Percentiles rank a stretch among this genome's conserved stretches.
Conservation (phyloP, 164 flowering plant species). For the Chimonanthus praecox region DNA sequence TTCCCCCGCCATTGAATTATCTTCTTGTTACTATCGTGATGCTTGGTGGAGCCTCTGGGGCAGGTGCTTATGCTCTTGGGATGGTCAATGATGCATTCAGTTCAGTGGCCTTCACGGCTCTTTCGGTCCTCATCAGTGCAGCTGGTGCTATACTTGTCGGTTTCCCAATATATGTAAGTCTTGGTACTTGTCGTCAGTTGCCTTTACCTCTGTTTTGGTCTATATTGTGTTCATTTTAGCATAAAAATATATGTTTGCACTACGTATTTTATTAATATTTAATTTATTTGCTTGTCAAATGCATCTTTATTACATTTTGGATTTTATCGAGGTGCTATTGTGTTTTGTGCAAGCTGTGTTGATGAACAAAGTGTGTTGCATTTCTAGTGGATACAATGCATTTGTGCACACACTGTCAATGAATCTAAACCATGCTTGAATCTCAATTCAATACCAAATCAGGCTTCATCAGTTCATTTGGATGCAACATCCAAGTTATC, state of each 20-base stretch:
- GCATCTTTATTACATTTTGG: too few species aligned
- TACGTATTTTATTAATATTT: too few species aligned
- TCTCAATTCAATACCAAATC: too few species aligned
- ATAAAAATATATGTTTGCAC: neutral
- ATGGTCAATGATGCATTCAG: slow-evolving; percentile 76
- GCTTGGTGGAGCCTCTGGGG: slow-evolving; percentile 87
- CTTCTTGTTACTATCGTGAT: slow-evolving; percentile 72
- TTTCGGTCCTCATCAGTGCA: slow-evolving; percentile 70
- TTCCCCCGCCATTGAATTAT: slow-evolving; percentile 84
- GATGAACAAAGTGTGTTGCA: too few species aligned
- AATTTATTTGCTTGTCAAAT: too few species aligned
- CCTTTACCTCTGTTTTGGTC: neutral
- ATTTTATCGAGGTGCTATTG: too few species aligned
- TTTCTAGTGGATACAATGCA: too few species aligned
- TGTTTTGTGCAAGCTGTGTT: too few species aligned
- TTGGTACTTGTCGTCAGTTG: neutral
- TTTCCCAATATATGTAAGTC: slow-evolving; percentile 74
- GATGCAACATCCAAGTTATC: too few species aligned
- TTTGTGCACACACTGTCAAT: too few species aligned
- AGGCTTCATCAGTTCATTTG: too few species aligned
- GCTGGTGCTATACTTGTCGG: slow-evolving; percentile 92
- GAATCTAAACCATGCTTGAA: too few species aligned
- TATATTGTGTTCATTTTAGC: neutral
- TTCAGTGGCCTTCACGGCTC: slow-evolving; percentile 55
- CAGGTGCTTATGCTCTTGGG: slow-evolving; percentile 73